phyloP scores from a whole-genome alignment of 2,329 filamentous ascomycete species.

The Clarireedia paspali region DNA sequence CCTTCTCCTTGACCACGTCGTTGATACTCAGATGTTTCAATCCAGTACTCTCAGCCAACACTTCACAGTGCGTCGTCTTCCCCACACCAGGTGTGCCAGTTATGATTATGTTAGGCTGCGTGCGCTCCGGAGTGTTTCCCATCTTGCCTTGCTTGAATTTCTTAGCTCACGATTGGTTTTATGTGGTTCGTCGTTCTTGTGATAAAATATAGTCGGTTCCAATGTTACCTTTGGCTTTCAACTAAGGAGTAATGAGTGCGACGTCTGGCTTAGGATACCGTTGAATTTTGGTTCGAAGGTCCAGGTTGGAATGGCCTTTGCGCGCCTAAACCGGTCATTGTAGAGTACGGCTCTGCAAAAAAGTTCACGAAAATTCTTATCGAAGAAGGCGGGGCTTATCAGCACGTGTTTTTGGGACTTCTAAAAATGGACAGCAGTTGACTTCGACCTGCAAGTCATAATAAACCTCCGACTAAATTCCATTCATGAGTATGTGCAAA shows the following conservation, averaged over 20 bases:
- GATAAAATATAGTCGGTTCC: background rate
- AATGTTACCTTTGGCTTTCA: no score
- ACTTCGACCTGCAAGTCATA: background rate
- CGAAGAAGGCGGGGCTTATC: slow-evolving; percentile 3
- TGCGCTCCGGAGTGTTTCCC: background rate
- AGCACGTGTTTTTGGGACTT: background rate
- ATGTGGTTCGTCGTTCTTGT: background rate
- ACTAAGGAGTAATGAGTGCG: no score
- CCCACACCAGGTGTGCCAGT: slow-evolving; percentile 94
- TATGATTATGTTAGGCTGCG: slow-evolving; percentile 78
- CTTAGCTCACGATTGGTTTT: no score
- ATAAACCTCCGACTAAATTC: background rate
- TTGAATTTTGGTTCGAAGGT: no score
- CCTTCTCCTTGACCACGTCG: slow-evolving; percentile 80
- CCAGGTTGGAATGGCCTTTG: background rate
- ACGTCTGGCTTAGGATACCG: no score
- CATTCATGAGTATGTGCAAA: no score
- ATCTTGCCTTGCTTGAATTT: background rate
- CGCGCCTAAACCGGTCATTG: background rate
- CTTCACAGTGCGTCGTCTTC: slow-evolving; percentile 88
- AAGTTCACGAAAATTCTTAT: slow-evolving; percentile 6
- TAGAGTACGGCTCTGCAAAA: background rate
- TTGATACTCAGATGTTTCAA: slow-evolving; percentile 84
- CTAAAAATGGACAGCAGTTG: background rate
- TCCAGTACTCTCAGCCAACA: slow-evolving; percentile 66